Conservation (phyloP, 1,284 basidiomycete species). For the Ceratobasidium sp. region DNA sequence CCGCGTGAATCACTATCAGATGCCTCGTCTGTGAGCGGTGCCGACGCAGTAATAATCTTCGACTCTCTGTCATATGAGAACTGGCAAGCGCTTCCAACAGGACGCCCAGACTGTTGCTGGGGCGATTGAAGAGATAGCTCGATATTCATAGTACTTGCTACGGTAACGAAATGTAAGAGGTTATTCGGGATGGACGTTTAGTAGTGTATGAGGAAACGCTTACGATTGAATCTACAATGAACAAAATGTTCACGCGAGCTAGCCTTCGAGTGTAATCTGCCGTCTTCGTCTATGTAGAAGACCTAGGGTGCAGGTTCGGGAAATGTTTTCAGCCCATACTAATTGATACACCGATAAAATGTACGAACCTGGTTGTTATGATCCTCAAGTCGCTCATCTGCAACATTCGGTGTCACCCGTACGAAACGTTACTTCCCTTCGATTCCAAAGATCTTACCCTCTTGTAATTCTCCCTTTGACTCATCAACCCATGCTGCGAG, state of each 20-base stretch:
- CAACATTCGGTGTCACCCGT: not conserved
- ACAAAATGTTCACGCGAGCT: not conserved
- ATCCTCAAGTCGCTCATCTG: conserved; percentile 3
- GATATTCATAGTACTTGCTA: not conserved
- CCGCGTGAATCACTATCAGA: not conserved
- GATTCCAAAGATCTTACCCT: not conserved
- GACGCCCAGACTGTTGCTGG: not conserved
- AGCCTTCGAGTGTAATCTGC: conserved; percentile 12
- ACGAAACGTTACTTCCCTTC: not conserved
- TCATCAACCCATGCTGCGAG: conserved; percentile 20
- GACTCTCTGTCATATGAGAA: not conserved
- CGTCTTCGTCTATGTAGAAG: conserved; percentile 19
- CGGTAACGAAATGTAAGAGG: not conserved
- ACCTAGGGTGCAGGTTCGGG: not conserved
- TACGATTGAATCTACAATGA: conserved; percentile 13
- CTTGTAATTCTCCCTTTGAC: conserved; percentile 10
- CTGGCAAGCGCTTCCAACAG: not conserved
- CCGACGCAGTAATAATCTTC: not conserved
- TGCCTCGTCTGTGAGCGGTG: not conserved
- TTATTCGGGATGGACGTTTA: no score
- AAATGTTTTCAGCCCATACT: not conserved
- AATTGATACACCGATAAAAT: not conserved
- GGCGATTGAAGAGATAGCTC: not conserved
- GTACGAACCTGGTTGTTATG: conserved; percentile 19
- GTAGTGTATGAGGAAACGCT: not conserved